Conservation (phyloP, 176 grass and related monocot species). For the sorghum (Sorghum bicolor) region Sorghum_bicolor_NCBIv3 NC_012876.2:62984001-62984500, state of each 20-base stretch:
- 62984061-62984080: neutral
- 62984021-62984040: neutral
- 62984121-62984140: constrained; percentile 22
- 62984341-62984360: constrained; percentile 17
- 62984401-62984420: constrained; percentile 29
- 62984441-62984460: constrained; percentile 28
- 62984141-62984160: constrained; percentile 7
- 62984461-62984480: constrained; percentile 28
- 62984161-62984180: constrained; percentile 18
- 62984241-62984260: too few relatives aligned
- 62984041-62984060: neutral
- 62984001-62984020: neutral
- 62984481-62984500: constrained; percentile 1
- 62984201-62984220: constrained; percentile 40
- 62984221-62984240: too few relatives aligned
- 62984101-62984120: constrained; percentile 23
- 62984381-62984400: constrained; percentile 46
- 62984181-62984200: neutral
- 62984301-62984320: constrained; percentile 46
- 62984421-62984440: constrained; percentile 49
- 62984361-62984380: constrained; percentile 10
- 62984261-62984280: too few relatives aligned
- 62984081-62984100: constrained; percentile 2
- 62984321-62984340: constrained; percentile 49
- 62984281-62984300: constrained; percentile 35